These are phyloP conservation scores for Neolecta irregularis DNA, from an alignment of 1,139 yeast genomes.

Conservation along the genomic window DNA sequence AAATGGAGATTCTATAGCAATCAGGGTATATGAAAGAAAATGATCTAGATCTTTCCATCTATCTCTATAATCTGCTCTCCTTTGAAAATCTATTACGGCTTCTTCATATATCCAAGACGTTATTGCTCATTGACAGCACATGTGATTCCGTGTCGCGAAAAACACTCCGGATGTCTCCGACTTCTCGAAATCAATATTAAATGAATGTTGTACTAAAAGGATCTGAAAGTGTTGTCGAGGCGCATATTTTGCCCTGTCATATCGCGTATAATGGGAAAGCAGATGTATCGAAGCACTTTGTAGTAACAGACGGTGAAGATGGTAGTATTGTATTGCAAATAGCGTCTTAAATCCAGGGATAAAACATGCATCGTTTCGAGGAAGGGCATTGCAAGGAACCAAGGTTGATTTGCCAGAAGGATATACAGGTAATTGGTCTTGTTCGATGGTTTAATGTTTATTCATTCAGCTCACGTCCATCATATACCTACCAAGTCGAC, in stretches of 20 bases:
- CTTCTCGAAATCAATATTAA: no score
- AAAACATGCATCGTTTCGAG: slow-evolving; percentile 4
- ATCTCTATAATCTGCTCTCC: background rate
- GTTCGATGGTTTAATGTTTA: background rate
- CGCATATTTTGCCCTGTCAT: slow-evolving; percentile 4
- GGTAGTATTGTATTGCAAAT: no score
- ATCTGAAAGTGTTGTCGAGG: background rate
- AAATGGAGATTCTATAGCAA: no score
- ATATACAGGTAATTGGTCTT: background rate
- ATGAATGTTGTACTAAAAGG: no score
- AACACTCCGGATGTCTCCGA: background rate
- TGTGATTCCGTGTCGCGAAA: background rate
- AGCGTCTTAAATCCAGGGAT: background rate
- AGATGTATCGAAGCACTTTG: slow-evolving; percentile 1
- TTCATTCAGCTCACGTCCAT: background rate
- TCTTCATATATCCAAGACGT: background rate
- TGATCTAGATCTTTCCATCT: no score
- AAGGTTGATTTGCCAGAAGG: background rate
- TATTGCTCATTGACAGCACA: background rate
- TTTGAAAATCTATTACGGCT: background rate
- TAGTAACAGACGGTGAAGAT: background rate
- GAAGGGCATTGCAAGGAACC: background rate
- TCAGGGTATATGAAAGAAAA: no score
- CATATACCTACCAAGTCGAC: no score
- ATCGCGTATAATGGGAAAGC: slow-evolving; percentile 2